Evolutionary conservation across 78 protist species (phyloP).

Genomic region (Guillardia theta): DNA sequence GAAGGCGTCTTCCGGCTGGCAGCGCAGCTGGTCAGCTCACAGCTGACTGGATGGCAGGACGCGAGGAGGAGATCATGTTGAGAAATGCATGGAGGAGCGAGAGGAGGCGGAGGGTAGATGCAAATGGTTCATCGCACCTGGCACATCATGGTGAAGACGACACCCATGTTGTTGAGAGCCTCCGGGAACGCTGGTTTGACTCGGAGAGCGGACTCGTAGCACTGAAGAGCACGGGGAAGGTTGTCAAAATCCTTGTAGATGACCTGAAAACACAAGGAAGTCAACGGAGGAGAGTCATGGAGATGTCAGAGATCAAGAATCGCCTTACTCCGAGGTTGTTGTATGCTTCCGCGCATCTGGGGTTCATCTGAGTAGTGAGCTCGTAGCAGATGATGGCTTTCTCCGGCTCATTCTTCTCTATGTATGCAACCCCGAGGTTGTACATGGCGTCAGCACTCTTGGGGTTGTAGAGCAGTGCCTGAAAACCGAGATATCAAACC

Average conservation of each 20-base stretch:
- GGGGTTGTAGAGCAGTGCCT: conserved; percentile 54
- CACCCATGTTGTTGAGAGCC: conserved; percentile 77
- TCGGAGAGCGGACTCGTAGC: conserved; percentile 68
- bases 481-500: too few relatives aligned
- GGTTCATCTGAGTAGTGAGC: conserved; percentile 20
- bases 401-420: not conserved
- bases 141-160: not conserved
- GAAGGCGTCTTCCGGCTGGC: not conserved
- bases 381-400: conserved; percentile 10
- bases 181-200: conserved; percentile 61
- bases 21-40: not conserved
- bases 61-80: not conserved
- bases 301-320: too few relatives aligned
- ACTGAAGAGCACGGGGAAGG: not conserved
- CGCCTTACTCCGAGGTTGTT: conserved; percentile 79
- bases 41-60: not conserved
- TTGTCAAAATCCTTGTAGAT: conserved; percentile 34
- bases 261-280: not conserved
- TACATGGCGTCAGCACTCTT: not conserved
- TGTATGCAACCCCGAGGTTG: conserved; percentile 10
- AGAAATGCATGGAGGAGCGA: not conserved
- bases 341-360: conserved; percentile 60
- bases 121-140: not conserved
- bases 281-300: not conserved
- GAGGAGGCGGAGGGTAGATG: not conserved